phyloP scores from a whole-genome alignment of 1,139 yeast species.

The Kodamaea sp. region DNA sequence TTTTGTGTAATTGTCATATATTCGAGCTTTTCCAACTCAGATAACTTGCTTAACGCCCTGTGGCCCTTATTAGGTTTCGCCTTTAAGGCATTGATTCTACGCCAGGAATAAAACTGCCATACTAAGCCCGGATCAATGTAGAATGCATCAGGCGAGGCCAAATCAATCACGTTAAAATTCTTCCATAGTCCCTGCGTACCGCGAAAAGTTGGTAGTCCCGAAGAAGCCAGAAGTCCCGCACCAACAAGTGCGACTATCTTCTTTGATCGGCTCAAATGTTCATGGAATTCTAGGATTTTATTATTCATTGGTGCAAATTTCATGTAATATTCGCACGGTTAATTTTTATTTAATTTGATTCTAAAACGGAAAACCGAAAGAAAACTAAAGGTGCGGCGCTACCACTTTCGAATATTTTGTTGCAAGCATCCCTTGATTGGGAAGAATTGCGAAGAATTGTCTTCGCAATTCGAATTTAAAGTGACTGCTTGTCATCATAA shows the following conservation, averaged over 20 bases:
- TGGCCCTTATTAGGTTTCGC: slow-evolving; percentile 78
- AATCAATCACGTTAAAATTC: slow-evolving; percentile 71
- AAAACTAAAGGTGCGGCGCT: no score
- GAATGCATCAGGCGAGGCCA: slow-evolving; percentile 91
- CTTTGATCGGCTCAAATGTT: slow-evolving; percentile 45
- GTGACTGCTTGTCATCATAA: no score
- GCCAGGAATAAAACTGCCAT: slow-evolving; percentile 81
- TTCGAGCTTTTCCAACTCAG: slow-evolving; percentile 29
- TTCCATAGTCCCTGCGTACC: slow-evolving; percentile 78
- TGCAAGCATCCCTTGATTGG: no score
- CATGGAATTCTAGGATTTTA: slow-evolving; percentile 50
- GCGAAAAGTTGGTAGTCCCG: slow-evolving; percentile 73
- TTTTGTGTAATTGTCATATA: slow-evolving; percentile 74
- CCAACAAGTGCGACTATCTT: slow-evolving; percentile 76
- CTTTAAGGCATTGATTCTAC: slow-evolving; percentile 59
- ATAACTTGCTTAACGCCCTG: slow-evolving; percentile 52
- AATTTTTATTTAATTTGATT: no score
- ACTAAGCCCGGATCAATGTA: slow-evolving; percentile 78
- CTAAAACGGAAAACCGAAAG: no score
- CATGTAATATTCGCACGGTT: no score
- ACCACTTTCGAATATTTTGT: no score
- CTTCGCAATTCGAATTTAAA: no score
- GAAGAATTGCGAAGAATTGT: no score
- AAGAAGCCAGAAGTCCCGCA: slow-evolving; percentile 75
- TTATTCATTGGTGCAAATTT: no score